Base-by-base conservation (phyloP, 345 rosid genomes). In the Ricinus communis region DNA sequence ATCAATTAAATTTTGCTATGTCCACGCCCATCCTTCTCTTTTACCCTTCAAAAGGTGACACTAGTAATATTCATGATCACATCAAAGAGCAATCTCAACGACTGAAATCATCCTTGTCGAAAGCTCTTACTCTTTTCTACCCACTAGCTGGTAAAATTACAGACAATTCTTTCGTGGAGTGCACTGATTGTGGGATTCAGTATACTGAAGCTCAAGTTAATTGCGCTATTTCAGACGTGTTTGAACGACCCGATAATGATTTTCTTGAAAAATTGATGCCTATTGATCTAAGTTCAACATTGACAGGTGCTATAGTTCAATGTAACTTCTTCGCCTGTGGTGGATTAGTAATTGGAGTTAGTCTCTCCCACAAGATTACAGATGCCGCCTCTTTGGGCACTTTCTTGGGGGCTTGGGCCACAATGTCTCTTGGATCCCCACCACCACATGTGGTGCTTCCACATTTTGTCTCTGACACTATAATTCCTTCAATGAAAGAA, bases 331-430 rank as follows among this genome's bases (percentile, higher is more conserved):
- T 74, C 16, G 18, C 33, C 8, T 68, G 54, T 5, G 61, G 53
- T 40, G 63, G 72, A 36, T 59, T 68, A 19, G 68, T 62, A 18
- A 57, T 67, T 41, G 71, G 72, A 6, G 15, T 68, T 58, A 21
- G 68, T 43, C 15, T 67, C 36, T 67, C 77, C 5, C 77, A 66
- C 8, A 66, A 66, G 57, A 38, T 73, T 21, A 22, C 49, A 3
- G 66, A 73, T 36, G 71, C 65, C 10, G 65, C 51, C 33, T 53
- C 71, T 19, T 45, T 58, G 24, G 41, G 28, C 27, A 55, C 30
- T 5, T 73, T 73, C 24, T 21, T 66, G 0, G 30, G 0, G 36
- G 30, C 53, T 3, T 66, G 77, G 77, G 24, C 60, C 15, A 36
- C 38, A 5, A 5, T 9, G 13, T 27, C 38, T 43, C 25, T 47